Evolutionary conservation across 371 early-diverging fungal genomes (phyloP).

Genomic region (Mucor irregularis): DNA sequence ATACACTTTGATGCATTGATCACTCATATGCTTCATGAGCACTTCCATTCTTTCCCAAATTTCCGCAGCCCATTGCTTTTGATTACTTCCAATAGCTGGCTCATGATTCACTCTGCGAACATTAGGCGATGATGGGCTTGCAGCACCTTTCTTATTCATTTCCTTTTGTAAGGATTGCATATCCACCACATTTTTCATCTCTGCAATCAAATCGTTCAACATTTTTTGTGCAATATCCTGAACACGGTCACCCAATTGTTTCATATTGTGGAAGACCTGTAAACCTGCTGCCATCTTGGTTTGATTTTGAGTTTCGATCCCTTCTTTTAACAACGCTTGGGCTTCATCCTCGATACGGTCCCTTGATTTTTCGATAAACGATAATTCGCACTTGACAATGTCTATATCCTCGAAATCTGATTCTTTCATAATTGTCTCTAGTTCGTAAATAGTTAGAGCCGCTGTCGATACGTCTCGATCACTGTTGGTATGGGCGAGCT

Average conservation of each 20-base stretch:
- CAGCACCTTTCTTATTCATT: conserved; percentile 31
- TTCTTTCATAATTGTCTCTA: conserved; percentile 59
- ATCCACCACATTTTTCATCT: conserved; percentile 65
- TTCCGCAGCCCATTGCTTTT: conserved; percentile 53
- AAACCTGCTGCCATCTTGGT: conserved; percentile 73
- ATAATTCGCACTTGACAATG: conserved; percentile 56
- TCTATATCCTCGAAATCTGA: conserved; percentile 69
- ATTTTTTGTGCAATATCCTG: conserved; percentile 45
- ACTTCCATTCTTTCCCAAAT: conserved; percentile 74
- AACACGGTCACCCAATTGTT: conserved; percentile 55
- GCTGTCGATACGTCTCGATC: conserved; percentile 62
- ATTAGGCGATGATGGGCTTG: conserved; percentile 28
- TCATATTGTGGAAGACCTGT: conserved; percentile 76
- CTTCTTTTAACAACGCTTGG: conserved; percentile 55
- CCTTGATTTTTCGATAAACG: conserved; percentile 48
- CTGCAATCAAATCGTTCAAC: conserved; percentile 48
- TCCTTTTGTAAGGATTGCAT: conserved; percentile 65
- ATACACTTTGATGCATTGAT: conserved; percentile 71
- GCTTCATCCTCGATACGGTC: conserved; percentile 55
- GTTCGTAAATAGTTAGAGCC: conserved; percentile 57
- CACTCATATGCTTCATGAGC: conserved; percentile 74
- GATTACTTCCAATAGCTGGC: conserved; percentile 30
- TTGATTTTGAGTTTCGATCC: conserved; percentile 64
- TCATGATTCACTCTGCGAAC: conserved; percentile 53
- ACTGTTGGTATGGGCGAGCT: conserved; percentile 35